Evolutionary conservation across 345 rosid species (phyloP), one percentile per base, ranked within the genome.

Genomic region (Brassica incana): DNA sequence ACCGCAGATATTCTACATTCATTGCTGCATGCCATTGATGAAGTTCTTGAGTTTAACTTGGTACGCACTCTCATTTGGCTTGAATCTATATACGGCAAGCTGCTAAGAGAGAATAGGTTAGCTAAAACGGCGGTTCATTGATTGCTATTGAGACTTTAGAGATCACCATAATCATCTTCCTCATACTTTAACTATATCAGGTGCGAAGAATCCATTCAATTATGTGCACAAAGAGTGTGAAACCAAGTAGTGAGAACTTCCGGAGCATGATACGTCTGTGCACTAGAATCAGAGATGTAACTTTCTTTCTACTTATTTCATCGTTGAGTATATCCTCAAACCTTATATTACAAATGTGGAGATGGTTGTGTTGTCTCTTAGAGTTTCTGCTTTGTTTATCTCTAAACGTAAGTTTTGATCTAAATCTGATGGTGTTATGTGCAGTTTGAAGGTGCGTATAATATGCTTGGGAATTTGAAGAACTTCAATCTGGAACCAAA

Each of bases 241-340:
- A 81, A 84, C 88, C 98, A 77, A 88, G 79, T 79, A 69, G 62
- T 66, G 97, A 91, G 82, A 91, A 89, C 72, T 88, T 88, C 88
- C 83, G 85, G 79, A 77, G 78, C 74, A 87, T 91, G 87, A 93
- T 95, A 88, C 86, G 75, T 82, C 73, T 87, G 87, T 80, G 86
- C 23, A 86, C 83, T 71, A 90, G 85, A 87, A 83, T 88, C 87
- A 91, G 86, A 90, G 97, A 95, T 80, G 99, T 95, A 88, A 89
- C 85, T 83, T 75, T 48, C 20, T 54, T 27, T 20, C 48, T 38
- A 7, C 43, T 40, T 50, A 67, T n/a, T 56, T 15, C 43, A 74
- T 29, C 62, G 16, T 80, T 65, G 43, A 52, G 59, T 71, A 35
- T 74, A 73, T 65, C 2, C n/a, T 23, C 61, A 67, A 25, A 73